These are phyloP conservation scores for Epicoccum nigrum DNA, from an alignment of 2,329 filamentous ascomycete genomes.

Conservation along the genomic window DNA sequence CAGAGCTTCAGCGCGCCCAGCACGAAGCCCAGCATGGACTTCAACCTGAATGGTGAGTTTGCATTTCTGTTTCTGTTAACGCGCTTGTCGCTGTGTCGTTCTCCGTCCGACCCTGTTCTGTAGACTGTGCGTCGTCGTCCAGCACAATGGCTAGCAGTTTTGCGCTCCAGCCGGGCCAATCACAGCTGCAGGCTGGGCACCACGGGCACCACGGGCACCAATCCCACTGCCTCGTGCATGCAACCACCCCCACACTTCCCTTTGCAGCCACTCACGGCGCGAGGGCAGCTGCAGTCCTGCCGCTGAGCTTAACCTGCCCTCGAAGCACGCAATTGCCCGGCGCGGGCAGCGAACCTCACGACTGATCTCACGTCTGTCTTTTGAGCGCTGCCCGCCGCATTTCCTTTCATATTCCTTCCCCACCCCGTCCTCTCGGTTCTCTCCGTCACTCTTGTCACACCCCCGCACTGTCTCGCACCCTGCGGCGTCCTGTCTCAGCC, in stretches of 20 bases:
- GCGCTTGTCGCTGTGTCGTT: conserved; percentile 7
- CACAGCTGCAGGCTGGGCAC: conserved; percentile 5
- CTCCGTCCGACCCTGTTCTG: background rate
- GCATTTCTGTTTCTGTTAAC: conserved; percentile 19
- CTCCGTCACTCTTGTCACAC: conserved; percentile 1
- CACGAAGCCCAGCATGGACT: conserved; percentile 41
- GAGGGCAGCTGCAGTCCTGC: conserved; percentile 27
- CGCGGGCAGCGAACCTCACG: conserved; percentile 5
- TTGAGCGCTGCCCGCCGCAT: background rate
- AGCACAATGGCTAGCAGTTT: conserved; percentile 22
- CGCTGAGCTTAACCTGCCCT: conserved; percentile 26
- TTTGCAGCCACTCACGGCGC: conserved; percentile 32
- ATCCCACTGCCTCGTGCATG: conserved; percentile 24
- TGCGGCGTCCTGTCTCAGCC: background rate
- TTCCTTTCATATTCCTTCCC: conserved; percentile 1
- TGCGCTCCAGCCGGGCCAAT: conserved; percentile 31
- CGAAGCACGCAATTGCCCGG: conserved; percentile 47
- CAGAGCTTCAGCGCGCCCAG: conserved; percentile 21
- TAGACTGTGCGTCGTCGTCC: conserved; percentile 14
- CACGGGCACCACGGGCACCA: no score
- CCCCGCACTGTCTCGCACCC: conserved; percentile 3
- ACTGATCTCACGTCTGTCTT: conserved; percentile 1
- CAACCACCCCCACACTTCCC: conserved; percentile 35
- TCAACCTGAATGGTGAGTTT: conserved; percentile 44
- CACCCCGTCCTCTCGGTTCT: background rate